phyloP scores from a whole-genome alignment of 441 rosid species.

The Biscutella laevigata region DNA sequence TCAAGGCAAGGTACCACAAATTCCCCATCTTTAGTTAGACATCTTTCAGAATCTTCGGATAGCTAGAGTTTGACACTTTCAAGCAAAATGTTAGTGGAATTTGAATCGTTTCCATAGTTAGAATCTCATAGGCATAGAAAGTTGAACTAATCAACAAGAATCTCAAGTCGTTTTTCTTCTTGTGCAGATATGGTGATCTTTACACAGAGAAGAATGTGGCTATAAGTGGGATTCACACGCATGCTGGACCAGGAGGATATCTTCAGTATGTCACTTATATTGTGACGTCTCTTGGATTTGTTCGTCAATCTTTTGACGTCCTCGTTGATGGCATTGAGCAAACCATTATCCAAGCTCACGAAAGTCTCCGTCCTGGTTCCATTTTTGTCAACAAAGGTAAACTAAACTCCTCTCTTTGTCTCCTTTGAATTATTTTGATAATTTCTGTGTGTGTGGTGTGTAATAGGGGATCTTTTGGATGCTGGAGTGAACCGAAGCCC shows the following conservation, averaged over 20 bases:
- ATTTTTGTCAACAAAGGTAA: slow-evolving; percentile 44
- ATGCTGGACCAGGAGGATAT: slow-evolving; percentile 75
- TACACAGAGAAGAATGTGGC: slow-evolving; percentile 62
- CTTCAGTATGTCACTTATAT: slow-evolving; percentile 61
- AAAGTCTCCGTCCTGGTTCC: slow-evolving; percentile 52
- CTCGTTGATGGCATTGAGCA: slow-evolving; percentile 58
- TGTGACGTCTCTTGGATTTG: slow-evolving; percentile 67
- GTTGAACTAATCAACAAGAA: not conserved
- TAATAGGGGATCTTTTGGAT: slow-evolving; percentile 55
- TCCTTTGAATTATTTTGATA: no score
- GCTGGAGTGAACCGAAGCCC: slow-evolving; percentile 70
- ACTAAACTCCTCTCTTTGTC: slow-evolving; percentile 6
- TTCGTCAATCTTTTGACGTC: slow-evolving; percentile 58
- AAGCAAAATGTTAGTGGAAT: no score
- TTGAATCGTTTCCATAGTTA: no score
- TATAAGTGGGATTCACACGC: slow-evolving; percentile 62
- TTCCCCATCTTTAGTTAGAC: no score
- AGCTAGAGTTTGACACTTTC: not conserved
- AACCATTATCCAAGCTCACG: slow-evolving; percentile 55
- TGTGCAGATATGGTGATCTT: slow-evolving; percentile 46
- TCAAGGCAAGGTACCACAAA: slow-evolving; percentile 41
- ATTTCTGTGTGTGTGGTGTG: not conserved
- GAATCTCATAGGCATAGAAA: not conserved
- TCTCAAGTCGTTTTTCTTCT: not conserved
- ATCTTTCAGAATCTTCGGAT: not conserved